phyloP scores from a whole-genome alignment of 257 asterid genomes.

The Coffea eugenioides region DNA sequence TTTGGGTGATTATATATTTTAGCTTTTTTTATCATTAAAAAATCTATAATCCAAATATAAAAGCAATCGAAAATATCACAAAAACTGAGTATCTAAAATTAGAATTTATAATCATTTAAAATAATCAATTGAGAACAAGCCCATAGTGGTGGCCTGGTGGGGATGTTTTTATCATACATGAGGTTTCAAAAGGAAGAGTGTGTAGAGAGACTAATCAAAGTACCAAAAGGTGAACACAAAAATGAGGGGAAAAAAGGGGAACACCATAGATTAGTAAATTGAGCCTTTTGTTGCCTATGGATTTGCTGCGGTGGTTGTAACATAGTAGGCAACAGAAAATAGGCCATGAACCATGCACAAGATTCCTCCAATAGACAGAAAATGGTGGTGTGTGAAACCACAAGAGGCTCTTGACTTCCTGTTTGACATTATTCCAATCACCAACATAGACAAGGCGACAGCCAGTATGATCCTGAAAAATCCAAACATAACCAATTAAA shows the following conservation, averaged over 20 bases:
- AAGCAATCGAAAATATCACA: too few relatives aligned
- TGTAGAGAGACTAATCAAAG: background rate
- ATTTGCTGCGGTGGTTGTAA: constrained; percentile 43
- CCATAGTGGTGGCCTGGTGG: background rate
- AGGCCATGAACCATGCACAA: constrained; percentile 67
- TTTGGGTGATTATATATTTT: too few relatives aligned
- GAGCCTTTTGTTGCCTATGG: background rate
- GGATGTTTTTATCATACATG: background rate
- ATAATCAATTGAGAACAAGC: too few relatives aligned
- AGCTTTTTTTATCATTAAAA: too few relatives aligned
- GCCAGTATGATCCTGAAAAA: constrained; percentile 59
- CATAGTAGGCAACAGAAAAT: constrained; percentile 63
- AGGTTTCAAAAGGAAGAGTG: background rate
- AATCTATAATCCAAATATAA: too few relatives aligned
- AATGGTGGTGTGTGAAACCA: constrained; percentile 72
- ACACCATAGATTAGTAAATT: background rate
- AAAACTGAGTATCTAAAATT: too few relatives aligned
- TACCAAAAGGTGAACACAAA: background rate
- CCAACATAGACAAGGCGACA: constrained; percentile 63
- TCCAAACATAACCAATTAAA: too few relatives aligned
- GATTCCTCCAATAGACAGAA: constrained; percentile 72
- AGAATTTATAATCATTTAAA: too few relatives aligned
- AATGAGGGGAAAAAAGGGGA: background rate
- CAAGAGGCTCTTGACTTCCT: constrained; percentile 67
- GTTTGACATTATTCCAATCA: constrained; percentile 70